Conservation (phyloP, 2,329 filamentous ascomycete genomes). For the Pseudogymnoascus sp. region DNA sequence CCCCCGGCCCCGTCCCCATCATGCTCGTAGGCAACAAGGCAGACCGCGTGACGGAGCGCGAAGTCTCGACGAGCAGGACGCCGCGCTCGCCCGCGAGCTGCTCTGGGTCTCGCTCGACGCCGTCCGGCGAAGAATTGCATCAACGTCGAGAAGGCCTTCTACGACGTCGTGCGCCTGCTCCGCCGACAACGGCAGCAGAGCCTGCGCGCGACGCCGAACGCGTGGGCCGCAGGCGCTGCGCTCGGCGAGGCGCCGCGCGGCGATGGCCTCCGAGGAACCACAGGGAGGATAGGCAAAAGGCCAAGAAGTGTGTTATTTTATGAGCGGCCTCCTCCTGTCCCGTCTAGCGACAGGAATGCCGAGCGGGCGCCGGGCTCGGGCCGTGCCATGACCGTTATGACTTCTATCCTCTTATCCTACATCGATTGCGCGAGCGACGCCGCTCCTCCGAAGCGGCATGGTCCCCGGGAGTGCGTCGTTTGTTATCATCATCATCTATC, state of each 20-base stretch:
- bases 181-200: conserved; percentile 66
- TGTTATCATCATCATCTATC: conserved; percentile 5
- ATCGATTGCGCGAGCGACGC: conserved; percentile 6
- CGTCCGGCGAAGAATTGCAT: conserved; percentile 96
- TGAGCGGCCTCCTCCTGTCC: conserved; percentile 19
- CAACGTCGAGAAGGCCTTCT: conserved; percentile 97
- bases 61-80: conserved; percentile 93
- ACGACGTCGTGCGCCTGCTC: conserved; percentile 89
- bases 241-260: conserved; percentile 17
- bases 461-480: neutral
- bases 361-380: neutral
- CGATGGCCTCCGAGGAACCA: conserved; percentile 24
- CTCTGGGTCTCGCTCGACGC: no score
- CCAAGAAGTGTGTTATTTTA: conserved; percentile 29
- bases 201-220: conserved; percentile 16
- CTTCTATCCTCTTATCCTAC: conserved; percentile 9
- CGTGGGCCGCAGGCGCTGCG: conserved; percentile 18
- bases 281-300: conserved; percentile 19
- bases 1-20: conserved; percentile 70
- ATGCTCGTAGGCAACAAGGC: conserved; percentile 99
- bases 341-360: neutral
- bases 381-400: conserved; percentile 10
- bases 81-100: conserved; percentile 81
- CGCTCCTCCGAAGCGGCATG: neutral
- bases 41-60: conserved; percentile 89